phyloP scores from a whole-genome alignment of 192 early-diverging fungal genomes.

The Backusella luteola region DNA sequence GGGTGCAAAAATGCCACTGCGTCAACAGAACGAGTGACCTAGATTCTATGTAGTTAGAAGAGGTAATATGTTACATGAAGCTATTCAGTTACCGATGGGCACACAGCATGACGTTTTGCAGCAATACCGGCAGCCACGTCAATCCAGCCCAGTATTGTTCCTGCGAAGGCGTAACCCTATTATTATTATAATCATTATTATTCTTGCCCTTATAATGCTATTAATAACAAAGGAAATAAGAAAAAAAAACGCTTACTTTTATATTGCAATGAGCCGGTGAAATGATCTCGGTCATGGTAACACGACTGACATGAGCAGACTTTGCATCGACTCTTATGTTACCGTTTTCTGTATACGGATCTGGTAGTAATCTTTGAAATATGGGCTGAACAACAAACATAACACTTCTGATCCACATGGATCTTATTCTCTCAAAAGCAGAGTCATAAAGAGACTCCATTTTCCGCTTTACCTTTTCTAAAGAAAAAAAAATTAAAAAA shows the following conservation, averaged over 20 bases:
- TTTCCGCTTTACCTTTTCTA: background rate
- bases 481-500: background rate
- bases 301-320: constrained; percentile 31
- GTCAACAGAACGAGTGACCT: constrained; percentile 69
- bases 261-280: constrained; percentile 49
- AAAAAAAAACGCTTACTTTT: constrained; percentile 17
- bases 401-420: constrained; percentile 21
- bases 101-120: constrained; percentile 58
- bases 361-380: constrained; percentile 21
- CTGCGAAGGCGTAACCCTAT: constrained; percentile 36
- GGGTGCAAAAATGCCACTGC: constrained; percentile 68
- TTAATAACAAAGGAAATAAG: no score
- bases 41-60: background rate
- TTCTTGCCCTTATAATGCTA: no score
- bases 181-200: background rate
- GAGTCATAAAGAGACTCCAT: background rate
- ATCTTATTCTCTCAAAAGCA: background rate
- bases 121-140: constrained; percentile 65
- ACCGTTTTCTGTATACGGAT: constrained; percentile 33
- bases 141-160: constrained; percentile 62
- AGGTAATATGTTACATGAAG: no score
- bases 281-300: constrained; percentile 61
- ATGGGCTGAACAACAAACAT: constrained; percentile 18
- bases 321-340: constrained; percentile 23
- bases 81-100: constrained; percentile 45